Conservation (phyloP, 345 rosid species). For the Arabis alpina region DNA sequence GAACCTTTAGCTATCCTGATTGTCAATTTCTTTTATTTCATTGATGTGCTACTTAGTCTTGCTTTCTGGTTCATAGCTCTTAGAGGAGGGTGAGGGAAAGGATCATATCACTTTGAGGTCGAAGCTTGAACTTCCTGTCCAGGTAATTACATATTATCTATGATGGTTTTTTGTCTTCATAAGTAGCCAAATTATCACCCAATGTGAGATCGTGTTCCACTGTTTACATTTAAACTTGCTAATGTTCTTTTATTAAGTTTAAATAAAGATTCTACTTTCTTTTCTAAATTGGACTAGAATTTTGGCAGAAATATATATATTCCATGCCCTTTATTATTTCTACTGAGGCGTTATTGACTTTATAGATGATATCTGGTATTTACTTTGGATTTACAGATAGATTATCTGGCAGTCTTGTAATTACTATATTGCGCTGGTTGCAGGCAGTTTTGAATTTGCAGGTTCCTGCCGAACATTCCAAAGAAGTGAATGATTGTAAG, state of each 20-base stretch:
- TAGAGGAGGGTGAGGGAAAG: slow-evolving; percentile 93
- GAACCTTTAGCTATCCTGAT: slow-evolving; percentile 15
- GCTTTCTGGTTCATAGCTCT: slow-evolving; percentile 51
- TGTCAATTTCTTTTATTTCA: slow-evolving; percentile 21
- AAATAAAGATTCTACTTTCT: slow-evolving; percentile 22
- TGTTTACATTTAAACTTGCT: slow-evolving; percentile 19
- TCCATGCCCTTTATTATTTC: slow-evolving; percentile 12
- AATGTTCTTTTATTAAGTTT: not conserved
- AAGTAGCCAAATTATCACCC: slow-evolving; percentile 25
- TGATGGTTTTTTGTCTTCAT: slow-evolving; percentile 11
- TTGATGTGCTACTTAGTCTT: slow-evolving; percentile 38
- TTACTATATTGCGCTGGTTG: slow-evolving; percentile 41
- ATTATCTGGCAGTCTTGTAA: slow-evolving; percentile 10
- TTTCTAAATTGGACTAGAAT: slow-evolving; percentile 5
- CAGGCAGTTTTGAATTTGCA: slow-evolving; percentile 98
- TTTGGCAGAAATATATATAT: not conserved
- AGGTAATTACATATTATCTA: slow-evolving; percentile 56
- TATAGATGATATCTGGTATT: not conserved
- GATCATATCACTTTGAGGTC: slow-evolving; percentile 79
- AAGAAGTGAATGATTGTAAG: slow-evolving; percentile 96
- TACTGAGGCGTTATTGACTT: slow-evolving; percentile 19
- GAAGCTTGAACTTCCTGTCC: slow-evolving; percentile 99
- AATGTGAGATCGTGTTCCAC: slow-evolving; percentile 24
- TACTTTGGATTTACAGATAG: not conserved
- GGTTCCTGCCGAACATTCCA: slow-evolving; percentile 93